Evolutionary conservation across 1,284 basidiomycete genomes (phyloP).

Genomic region (Sporisorium sorghi): DNA sequence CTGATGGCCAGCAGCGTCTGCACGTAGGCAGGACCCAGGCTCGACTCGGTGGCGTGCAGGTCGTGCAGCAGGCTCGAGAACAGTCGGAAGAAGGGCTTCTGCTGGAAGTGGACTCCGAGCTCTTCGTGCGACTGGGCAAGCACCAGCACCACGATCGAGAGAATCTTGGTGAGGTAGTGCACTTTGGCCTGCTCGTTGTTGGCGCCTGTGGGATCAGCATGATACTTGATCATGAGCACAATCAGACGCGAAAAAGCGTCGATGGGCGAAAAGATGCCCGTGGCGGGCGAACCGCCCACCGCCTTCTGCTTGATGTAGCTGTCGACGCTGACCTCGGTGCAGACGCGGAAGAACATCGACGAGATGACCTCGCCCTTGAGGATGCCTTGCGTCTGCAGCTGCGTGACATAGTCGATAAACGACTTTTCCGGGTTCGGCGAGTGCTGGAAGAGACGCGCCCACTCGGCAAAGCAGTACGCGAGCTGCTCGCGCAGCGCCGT

Average conservation of each 20-base stretch:
- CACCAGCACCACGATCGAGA: conserved; percentile 96
- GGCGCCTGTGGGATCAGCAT: conserved; percentile 85
- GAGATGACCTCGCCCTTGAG: conserved; percentile 96
- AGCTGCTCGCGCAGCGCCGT: conserved; percentile 72
- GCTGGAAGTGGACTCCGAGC: conserved; percentile 88
- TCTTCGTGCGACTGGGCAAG: conserved; percentile 95
- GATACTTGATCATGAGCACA: conserved; percentile 99
- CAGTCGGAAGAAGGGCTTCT: conserved; percentile 98
- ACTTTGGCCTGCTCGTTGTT: conserved; percentile 94
- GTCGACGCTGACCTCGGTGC: conserved; percentile 92
- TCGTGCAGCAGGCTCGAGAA: conserved; percentile 97
- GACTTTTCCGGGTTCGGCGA: conserved; percentile 90
- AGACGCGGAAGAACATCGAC: conserved; percentile 97
- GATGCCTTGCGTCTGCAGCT: conserved; percentile 94
- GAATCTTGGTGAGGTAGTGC: conserved; percentile 95
- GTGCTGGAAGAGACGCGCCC: conserved; percentile 93
- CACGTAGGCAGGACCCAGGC: conserved; percentile 85
- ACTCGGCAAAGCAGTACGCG: conserved; percentile 78
- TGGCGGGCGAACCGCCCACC: conserved; percentile 79
- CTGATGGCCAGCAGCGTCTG: conserved; percentile 86
- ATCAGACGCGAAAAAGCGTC: conserved; percentile 96
- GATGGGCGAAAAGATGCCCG: conserved; percentile 83
- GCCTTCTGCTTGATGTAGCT: conserved; percentile 88
- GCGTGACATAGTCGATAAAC: conserved; percentile 96
- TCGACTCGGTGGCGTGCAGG: conserved; percentile 83